Evolutionary conservation across 225 moss, liverwort and hornwort species (phyloP), one percentile per base, ranked within the genome.

Genomic region (Pseudoscleropodium purum): DNA sequence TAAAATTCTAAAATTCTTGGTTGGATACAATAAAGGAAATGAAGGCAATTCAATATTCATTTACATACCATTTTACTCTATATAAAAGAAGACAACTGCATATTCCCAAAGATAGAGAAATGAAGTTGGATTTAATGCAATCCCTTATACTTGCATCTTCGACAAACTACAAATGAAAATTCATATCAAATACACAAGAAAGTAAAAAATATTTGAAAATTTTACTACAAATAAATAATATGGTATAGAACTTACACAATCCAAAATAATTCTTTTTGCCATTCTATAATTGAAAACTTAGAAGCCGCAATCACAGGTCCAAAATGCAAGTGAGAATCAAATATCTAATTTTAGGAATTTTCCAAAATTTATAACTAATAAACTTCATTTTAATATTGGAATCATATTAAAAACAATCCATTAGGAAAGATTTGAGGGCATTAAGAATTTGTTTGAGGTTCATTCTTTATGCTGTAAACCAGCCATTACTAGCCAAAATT

Each of bases 261-360:
- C 10, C 6, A 29, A 45, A 74, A 0, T 5, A 29, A 29, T 2
- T 17, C 29, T 45, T 1, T 45, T 1, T 43, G 3, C 16, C 27
- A 73, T 45, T 73, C 5, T 5, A 73, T 74, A 10, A 29, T 29
- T 10, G 17, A 3, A 30, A 74, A 29, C 7, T 39, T 39, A 39
- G 8, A 39, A 3, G 2, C 23, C 12, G 23, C 0, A 0, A 1
- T n/a, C 13, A 23, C 7, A 69, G 24, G n/a, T 6, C 7, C 15
- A 29, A 73, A 26, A 29, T 73, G 29, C 9, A 45, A 43, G 29
- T 43, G 43, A 73, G 3, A 5, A 16, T 73, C 9, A 73, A 73
- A 43, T 10, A 43, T 45, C 5, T 17, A 73, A 29, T 29, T 10
- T 73, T 27, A 9, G 14, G 1, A 27, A 0, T 16, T 73, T 73